These are phyloP conservation scores for Wallacemonas collosoma DNA, from an alignment of 208 protist species.

Conservation along the genomic window DNA sequence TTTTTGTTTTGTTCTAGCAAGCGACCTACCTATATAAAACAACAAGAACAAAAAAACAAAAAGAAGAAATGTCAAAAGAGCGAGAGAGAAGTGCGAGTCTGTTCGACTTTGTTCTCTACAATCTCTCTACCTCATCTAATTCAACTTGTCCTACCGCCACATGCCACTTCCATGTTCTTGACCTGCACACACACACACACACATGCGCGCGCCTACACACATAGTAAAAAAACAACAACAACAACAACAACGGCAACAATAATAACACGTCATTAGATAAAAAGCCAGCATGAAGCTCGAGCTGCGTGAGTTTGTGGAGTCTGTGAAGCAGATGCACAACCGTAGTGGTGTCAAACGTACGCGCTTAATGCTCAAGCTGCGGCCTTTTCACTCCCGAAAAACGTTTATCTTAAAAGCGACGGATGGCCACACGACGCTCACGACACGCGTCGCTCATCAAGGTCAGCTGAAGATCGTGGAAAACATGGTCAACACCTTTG, in stretches of 20 bases:
- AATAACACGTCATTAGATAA: neutral
- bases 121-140: too few relatives aligned
- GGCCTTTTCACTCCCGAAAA: slow-evolving; percentile 41
- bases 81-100: too few relatives aligned
- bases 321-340: slow-evolving; percentile 54
- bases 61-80: too few relatives aligned
- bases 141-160: too few relatives aligned
- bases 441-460: slow-evolving; percentile 58
- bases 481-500: slow-evolving; percentile 60
- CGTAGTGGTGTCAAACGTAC: slow-evolving; percentile 65
- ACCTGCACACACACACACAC: neutral
- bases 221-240: slow-evolving; percentile 12
- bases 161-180: too few relatives aligned
- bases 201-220: neutral
- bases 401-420: slow-evolving; percentile 71
- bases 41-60: neutral
- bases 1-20: too few relatives aligned
- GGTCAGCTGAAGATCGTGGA: slow-evolving; percentile 69
- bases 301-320: slow-evolving; percentile 59
- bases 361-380: slow-evolving; percentile 65
- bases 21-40: neutral
- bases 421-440: slow-evolving; percentile 63
- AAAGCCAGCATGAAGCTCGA: slow-evolving; percentile 49
- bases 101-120: too few relatives aligned
- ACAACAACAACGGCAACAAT: slow-evolving; percentile 13